A percentile compares a stretch with the other conserved stretches of the same genome.
phyloP scores from a whole-genome alignment of 371 early-diverging fungal species.

The Coemansia sp. region DNA sequence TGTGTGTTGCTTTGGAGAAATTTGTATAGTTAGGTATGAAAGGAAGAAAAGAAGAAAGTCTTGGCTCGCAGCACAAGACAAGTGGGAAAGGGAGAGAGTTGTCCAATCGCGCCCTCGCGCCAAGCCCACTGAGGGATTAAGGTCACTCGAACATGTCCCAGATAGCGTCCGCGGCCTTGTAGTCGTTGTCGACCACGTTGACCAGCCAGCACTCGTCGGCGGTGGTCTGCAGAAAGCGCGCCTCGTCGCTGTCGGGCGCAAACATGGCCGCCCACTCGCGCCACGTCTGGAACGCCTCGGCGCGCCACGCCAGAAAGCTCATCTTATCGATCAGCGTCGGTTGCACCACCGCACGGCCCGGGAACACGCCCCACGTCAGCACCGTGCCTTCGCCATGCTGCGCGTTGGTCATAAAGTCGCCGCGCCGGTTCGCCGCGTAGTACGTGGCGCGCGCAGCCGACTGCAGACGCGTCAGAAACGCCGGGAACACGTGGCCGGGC shows the following conservation, averaged over 20 bases:
- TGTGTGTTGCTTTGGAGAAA: no score
- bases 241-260: slow-evolving; percentile 56
- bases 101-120: no score
- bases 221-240: slow-evolving; percentile 57
- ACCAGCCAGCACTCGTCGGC: slow-evolving; percentile 77
- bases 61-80: neutral
- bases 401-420: slow-evolving; percentile 73
- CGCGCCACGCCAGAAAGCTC: slow-evolving; percentile 88
- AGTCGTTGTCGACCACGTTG: slow-evolving; percentile 93
- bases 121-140: no score
- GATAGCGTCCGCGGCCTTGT: slow-evolving; percentile 57
- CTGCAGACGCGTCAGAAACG: slow-evolving; percentile 54
- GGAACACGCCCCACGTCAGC: slow-evolving; percentile 97
- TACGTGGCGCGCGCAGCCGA: slow-evolving; percentile 71
- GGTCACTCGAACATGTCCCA: slow-evolving; percentile 52
- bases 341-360: slow-evolving; percentile 92
- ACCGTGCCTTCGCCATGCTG: slow-evolving; percentile 42
- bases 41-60: no score
- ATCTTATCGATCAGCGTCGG: slow-evolving; percentile 89
- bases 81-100: neutral
- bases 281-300: slow-evolving; percentile 91
- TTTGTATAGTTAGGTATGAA: no score
- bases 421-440: slow-evolving; percentile 79
- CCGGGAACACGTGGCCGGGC: slow-evolving; percentile 52
- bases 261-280: slow-evolving; percentile 85